Conservation (phyloP, 2,329 filamentous ascomycete species). For the Neofusicoccum sp. region DNA sequence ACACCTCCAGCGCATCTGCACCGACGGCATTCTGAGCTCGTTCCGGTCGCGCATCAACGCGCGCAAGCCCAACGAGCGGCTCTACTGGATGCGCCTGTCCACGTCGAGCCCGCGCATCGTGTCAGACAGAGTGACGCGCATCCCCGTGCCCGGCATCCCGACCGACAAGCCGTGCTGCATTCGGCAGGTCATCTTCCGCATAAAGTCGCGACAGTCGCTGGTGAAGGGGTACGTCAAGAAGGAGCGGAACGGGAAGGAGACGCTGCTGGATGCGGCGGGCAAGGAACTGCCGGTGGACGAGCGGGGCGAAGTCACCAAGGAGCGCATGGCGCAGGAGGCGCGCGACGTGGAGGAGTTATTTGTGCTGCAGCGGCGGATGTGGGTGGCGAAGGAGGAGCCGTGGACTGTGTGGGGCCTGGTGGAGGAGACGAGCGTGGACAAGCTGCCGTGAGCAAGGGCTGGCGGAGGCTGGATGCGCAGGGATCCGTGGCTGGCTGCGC, state of each 20-base stretch:
- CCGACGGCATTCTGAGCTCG: constrained; percentile 50
- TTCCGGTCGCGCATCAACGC: constrained; percentile 55
- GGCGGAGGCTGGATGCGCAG: not conserved
- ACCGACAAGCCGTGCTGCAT: constrained; percentile 37
- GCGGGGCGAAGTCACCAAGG: constrained; percentile 16
- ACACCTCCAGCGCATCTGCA: constrained; percentile 46
- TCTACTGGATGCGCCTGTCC: constrained; percentile 41
- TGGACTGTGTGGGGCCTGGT: constrained; percentile 69
- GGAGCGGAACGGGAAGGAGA: constrained; percentile 36
- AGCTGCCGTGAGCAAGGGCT: constrained; percentile 18
- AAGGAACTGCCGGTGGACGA: constrained; percentile 3
- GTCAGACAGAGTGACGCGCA: constrained; percentile 53
- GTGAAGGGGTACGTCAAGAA: not conserved
- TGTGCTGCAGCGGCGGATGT: constrained; percentile 57
- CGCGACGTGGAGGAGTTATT: constrained; percentile 63
- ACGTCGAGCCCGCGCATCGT: constrained; percentile 49
- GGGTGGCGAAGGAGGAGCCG: constrained; percentile 43
- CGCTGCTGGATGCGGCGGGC: constrained; percentile 28
- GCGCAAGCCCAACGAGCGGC: constrained; percentile 48
- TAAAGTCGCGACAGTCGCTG: constrained; percentile 54
- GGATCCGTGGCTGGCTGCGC: not conserved
- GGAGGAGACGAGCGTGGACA: constrained; percentile 45
- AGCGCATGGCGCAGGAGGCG: constrained; percentile 3
- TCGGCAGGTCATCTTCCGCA: constrained; percentile 61
- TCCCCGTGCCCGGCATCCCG: constrained; percentile 39